Percentiles rank a stretch among this genome's conserved stretches.
These are phyloP conservation scores for Ophiostoma montium DNA, from an alignment of 2,329 filamentous ascomycete genomes.

Conservation along the genomic window DNA sequence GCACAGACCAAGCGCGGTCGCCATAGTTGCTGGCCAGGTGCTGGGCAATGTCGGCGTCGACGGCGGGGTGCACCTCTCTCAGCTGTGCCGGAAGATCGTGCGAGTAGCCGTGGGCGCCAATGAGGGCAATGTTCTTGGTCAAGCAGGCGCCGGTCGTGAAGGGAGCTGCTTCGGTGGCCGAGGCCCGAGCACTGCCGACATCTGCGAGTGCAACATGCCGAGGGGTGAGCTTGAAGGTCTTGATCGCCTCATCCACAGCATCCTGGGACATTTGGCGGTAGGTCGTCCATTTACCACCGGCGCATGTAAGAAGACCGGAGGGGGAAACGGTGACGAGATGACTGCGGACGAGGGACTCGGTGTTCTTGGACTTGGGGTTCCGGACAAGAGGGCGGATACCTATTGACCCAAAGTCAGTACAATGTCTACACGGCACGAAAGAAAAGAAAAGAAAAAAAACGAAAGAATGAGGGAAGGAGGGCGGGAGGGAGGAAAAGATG, in stretches of 20 bases:
- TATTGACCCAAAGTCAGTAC: slow-evolving; percentile 11
- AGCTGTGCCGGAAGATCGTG: slow-evolving; percentile 25
- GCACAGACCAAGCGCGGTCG: slow-evolving; percentile 79
- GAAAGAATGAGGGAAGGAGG: too few species aligned
- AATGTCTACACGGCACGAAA: not conserved
- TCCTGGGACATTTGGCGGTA: slow-evolving; percentile 84
- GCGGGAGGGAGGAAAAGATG: too few species aligned
- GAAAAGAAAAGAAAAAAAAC: not conserved
- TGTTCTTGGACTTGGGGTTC: slow-evolving; percentile 69
- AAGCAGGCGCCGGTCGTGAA: slow-evolving; percentile 20
- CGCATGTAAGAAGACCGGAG: slow-evolving; percentile 65
- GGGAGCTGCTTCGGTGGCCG: not conserved
- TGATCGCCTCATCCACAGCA: slow-evolving; percentile 65
- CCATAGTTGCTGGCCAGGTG: slow-evolving; percentile 81
- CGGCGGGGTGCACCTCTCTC: slow-evolving; percentile 50
- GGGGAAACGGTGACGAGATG: slow-evolving; percentile 63
- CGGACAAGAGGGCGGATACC: slow-evolving; percentile 63
- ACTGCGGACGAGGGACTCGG: slow-evolving; percentile 70
- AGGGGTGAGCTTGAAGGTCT: slow-evolving; percentile 46
- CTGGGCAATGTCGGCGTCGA: slow-evolving; percentile 85
- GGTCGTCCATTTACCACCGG: slow-evolving; percentile 78
- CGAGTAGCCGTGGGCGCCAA: slow-evolving; percentile 55
- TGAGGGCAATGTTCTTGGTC: slow-evolving; percentile 46
- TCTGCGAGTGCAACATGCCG: slow-evolving; percentile 15
- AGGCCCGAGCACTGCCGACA: not conserved